Evolutionary conservation across 2,329 filamentous ascomycete genomes (phyloP).

Genomic region (Keithomyces neogunnii): DNA sequence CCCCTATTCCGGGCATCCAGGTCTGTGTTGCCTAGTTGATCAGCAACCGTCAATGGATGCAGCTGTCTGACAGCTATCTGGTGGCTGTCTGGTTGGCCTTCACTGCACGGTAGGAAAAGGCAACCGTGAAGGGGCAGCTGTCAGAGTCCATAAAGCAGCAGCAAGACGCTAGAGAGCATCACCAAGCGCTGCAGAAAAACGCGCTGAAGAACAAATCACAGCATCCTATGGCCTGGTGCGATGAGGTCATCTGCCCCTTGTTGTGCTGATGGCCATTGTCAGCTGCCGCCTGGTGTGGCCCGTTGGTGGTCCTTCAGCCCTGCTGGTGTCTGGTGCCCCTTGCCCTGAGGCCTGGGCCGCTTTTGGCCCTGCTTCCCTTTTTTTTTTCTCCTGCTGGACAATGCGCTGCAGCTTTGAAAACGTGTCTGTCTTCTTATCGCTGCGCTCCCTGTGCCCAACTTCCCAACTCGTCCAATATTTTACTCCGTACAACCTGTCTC

Average conservation of each 20-base stretch:
- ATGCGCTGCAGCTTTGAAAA: neutral
- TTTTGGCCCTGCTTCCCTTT: neutral
- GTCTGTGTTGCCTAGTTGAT: too few species aligned
- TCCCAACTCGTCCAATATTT: neutral
- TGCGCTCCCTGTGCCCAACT: neutral
- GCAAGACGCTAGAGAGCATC: too few species aligned
- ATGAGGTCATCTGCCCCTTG: slow-evolving; percentile 5
- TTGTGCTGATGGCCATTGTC: neutral
- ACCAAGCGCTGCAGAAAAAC: too few species aligned
- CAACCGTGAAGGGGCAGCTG: too few species aligned
- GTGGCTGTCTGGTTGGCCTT: too few species aligned
- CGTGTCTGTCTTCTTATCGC: neutral
- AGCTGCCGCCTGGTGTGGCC: neutral
- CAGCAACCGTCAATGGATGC: too few species aligned
- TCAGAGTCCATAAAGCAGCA: too few species aligned
- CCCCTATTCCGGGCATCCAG: neutral
- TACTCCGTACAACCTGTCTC: neutral
- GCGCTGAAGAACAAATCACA: neutral
- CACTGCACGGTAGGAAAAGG: too few species aligned
- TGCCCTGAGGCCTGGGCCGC: neutral
- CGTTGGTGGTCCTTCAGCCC: neutral
- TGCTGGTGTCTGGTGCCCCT: neutral
- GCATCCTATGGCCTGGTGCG: neutral
- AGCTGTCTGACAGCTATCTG: too few species aligned
- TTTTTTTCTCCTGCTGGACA: neutral